Evolutionary conservation across 495 filamentous ascomycete species (phyloP).

Genomic region (Cercophora newfieldiana): DNA sequence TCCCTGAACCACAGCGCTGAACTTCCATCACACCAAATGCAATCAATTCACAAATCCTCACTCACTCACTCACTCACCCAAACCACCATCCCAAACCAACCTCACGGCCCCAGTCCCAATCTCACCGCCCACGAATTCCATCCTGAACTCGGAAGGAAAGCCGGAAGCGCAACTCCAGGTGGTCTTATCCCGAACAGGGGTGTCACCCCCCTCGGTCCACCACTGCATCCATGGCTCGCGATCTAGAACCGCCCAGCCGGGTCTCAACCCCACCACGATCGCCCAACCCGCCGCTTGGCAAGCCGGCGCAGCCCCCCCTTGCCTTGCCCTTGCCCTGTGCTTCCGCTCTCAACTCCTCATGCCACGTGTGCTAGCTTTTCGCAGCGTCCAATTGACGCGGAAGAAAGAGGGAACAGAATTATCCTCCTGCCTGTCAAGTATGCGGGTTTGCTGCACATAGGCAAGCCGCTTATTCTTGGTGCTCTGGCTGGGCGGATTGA

Average conservation of each 20-base stretch:
- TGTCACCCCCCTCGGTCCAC: background rate
- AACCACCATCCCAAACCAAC: background rate
- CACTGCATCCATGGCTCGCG: background rate
- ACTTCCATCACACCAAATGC: background rate
- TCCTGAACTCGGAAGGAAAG: background rate
- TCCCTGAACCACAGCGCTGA: background rate
- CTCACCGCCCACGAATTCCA: background rate
- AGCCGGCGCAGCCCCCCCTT: background rate
- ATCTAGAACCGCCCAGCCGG: constrained; percentile 5
- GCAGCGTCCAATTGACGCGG: background rate
- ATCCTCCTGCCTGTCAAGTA: too few relatives aligned
- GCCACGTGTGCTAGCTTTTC: background rate
- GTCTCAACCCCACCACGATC: background rate
- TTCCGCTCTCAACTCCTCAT: background rate
- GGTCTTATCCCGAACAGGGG: background rate
- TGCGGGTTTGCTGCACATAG: too few relatives aligned
- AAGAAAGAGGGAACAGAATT: too few relatives aligned
- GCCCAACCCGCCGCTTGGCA: background rate
- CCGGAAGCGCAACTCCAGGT: background rate
- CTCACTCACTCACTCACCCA: too few relatives aligned
- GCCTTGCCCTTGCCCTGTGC: background rate
- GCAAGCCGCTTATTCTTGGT: background rate
- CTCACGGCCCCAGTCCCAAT: background rate
- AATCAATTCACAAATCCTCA: background rate
- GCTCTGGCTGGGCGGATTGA: background rate